Evolutionary conservation across 805 yeast species (phyloP).

Genomic region (Alloascoidea hylecoeti): DNA sequence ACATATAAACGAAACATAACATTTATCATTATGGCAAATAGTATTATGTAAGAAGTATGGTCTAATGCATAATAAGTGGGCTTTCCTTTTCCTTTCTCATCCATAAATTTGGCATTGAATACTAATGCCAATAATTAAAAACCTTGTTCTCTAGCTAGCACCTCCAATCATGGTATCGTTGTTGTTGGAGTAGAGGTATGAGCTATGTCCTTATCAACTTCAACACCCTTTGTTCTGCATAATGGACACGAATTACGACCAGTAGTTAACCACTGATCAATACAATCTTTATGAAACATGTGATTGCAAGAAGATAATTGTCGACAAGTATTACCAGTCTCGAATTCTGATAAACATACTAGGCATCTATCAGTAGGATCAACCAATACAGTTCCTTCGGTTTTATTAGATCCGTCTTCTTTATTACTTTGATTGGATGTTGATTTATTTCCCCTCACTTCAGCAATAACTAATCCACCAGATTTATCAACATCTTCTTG

Average conservation of each 20-base stretch:
- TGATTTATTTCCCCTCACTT: slow-evolving; percentile 6
- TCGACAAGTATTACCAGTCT: slow-evolving; percentile 30
- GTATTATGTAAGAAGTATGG: too few relatives aligned
- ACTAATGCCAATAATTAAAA: too few relatives aligned
- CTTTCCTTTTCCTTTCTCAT: too few relatives aligned
- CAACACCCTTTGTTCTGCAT: slow-evolving; percentile 33
- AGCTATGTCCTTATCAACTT: too few relatives aligned
- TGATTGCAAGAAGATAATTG: slow-evolving; percentile 31
- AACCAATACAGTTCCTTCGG: slow-evolving; percentile 9
- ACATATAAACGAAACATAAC: too few relatives aligned
- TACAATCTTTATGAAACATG: slow-evolving; percentile 37
- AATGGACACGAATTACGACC: slow-evolving; percentile 46
- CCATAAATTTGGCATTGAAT: too few relatives aligned
- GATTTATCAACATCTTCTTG: slow-evolving; percentile 24
- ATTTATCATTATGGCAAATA: too few relatives aligned
- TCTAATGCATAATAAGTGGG: too few relatives aligned
- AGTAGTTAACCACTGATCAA: slow-evolving; percentile 41
- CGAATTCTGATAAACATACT: slow-evolving; percentile 37
- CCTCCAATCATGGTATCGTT: too few relatives aligned
- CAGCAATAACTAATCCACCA: slow-evolving; percentile 20
- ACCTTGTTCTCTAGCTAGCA: too few relatives aligned
- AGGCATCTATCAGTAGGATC: slow-evolving; percentile 26
- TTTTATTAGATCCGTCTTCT: slow-evolving; percentile 8
- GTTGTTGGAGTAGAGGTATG: too few relatives aligned
- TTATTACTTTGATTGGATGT: background rate